Evolutionary conservation across 1,284 basidiomycete species (phyloP), one percentile per base, ranked within the genome.

Genomic region (Ustilago trichophora): DNA sequence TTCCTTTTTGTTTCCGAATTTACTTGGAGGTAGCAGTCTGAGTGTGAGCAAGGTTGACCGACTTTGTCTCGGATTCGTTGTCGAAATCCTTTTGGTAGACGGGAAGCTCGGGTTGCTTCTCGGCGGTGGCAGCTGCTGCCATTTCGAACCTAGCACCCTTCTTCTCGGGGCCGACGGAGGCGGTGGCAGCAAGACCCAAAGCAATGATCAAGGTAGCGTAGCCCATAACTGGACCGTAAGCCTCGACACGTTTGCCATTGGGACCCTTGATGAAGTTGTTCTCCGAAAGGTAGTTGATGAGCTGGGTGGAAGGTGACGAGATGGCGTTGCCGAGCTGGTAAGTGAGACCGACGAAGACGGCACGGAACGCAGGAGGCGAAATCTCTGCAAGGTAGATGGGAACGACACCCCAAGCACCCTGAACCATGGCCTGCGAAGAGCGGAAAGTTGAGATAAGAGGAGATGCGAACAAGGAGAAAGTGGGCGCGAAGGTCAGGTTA

Each of bases 231-330:
- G 72, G 69, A 4, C 72, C 72, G 31, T 69, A 74, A 16, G 69
- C 72, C 45, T 72, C 53, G 12, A 72, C 72, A 6, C 26, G 7
- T 8, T 16, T 15, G 12, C 68, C 69, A 1, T 35, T 29, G 26
- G 45, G 46, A 8, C 16, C 35, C 3, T n/a, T 36, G 27, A 54
- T 36, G 26, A 43, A 54, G 54, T 62, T 51, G 36, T 56, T 69
- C 40, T 74, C 72, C 12, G 64, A 60, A 22, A 74, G 52, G 22
- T 63, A 60, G 66, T 64, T 74, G 64, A 74, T 63, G 31, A 74
- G 56, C 66, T 74, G 72, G 12, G 72, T 60, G 12, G 65, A 26
- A 64, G 75, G 89, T 42, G 74, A 83, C 82, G 24, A 75, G 44
- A 73, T 75, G 12, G 60, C 60, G 46, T 75, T 75, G 25, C 72